Evolutionary conservation across 2,329 filamentous ascomycete species (phyloP).

Genomic region (Trichoderma citrinoviride): DNA sequence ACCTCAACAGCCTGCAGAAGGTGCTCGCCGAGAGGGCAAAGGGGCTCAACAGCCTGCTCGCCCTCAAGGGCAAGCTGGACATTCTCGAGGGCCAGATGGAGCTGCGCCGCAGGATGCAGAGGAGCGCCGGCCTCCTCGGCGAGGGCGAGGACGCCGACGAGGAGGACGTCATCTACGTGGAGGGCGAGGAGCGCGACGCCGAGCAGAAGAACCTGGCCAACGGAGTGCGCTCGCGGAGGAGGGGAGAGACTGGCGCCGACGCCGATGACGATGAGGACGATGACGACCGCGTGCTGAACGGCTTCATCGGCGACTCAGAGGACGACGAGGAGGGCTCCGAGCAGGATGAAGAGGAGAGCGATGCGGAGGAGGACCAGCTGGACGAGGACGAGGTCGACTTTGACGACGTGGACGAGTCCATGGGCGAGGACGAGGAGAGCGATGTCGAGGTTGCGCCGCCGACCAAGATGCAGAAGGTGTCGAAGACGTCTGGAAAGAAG

Average conservation of each 20-base stretch:
- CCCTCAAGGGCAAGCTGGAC: conserved; percentile 92
- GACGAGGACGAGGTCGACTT: conserved; percentile 61
- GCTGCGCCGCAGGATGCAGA: conserved; percentile 68
- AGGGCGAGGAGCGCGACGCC: conserved; percentile 66
- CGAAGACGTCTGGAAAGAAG: conserved; percentile 37
- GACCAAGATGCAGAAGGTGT: conserved; percentile 44
- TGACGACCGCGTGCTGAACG: conserved; percentile 55
- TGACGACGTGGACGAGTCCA: conserved; percentile 54
- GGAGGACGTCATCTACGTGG: conserved; percentile 81
- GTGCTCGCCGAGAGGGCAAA: conserved; percentile 84
- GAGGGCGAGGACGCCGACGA: conserved; percentile 54
- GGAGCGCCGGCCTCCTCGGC: conserved; percentile 35
- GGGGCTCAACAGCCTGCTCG: conserved; percentile 76
- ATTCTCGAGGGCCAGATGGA: conserved; percentile 90
- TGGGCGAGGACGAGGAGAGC: conserved; percentile 55
- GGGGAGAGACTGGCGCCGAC: conserved; percentile 54
- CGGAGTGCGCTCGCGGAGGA: conserved; percentile 37
- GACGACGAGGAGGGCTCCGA: conserved; percentile 52
- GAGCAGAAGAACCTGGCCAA: conserved; percentile 36
- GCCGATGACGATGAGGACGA: conserved; percentile 57
- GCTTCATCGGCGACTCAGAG: conserved; percentile 57
- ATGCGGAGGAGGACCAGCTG: conserved; percentile 48
- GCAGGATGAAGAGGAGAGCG: conserved; percentile 44
- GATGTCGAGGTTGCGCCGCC: conserved; percentile 50
- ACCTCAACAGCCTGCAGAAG: conserved; percentile 74